phyloP scores from a whole-genome alignment of 148 eudicot genomes.

The Salicornia ramosissima region DNA sequence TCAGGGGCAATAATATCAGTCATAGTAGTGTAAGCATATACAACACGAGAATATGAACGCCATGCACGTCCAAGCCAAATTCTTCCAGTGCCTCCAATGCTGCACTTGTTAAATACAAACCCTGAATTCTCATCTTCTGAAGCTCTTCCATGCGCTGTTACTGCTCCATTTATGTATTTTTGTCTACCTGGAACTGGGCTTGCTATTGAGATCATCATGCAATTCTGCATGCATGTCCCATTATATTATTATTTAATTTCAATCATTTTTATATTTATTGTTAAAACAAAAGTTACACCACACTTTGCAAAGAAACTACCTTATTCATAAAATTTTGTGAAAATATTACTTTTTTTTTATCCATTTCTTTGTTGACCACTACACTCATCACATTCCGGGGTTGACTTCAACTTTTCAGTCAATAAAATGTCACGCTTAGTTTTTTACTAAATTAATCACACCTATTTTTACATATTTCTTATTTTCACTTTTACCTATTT shows the following conservation, averaged over 20 bases:
- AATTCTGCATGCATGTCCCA: conserved; percentile 45
- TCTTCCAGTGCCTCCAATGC: conserved; percentile 80
- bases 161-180: conserved; percentile 58
- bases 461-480: no score
- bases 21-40: conserved; percentile 67
- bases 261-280: no score
- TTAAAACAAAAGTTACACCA: no score
- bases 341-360: no score
- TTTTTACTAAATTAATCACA: no score
- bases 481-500: no score
- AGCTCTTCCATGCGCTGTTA: conserved; percentile 80
- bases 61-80: conserved; percentile 96
- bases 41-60: conserved; percentile 81
- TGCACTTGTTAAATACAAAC: conserved; percentile 68
- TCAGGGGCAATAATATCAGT: conserved; percentile 76
- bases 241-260: neutral
- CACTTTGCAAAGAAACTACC: no score
- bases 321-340: no score
- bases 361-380: no score
- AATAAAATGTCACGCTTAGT: no score
- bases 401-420: no score
- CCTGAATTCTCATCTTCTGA: conserved; percentile 78
- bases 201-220: conserved; percentile 66
- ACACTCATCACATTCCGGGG: no score
- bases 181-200: conserved; percentile 54